Evolutionary conservation across 108 stramenopile genomes (phyloP), one percentile per base, ranked within the genome.

Genomic region (Nannochloropsis salina): DNA sequence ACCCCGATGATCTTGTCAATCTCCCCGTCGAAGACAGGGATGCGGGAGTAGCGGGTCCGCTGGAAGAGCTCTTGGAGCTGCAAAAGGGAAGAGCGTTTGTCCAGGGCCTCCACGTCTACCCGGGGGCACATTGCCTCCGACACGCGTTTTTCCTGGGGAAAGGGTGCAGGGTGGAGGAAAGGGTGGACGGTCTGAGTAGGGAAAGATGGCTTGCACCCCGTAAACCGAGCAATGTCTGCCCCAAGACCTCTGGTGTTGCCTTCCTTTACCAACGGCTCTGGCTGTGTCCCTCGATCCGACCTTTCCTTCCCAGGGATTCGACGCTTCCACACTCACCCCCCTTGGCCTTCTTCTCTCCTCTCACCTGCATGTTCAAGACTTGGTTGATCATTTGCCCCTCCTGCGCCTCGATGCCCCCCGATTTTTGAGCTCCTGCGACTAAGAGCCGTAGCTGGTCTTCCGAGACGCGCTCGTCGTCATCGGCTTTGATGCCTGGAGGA

Each of bases 371-470:
- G 84, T 97, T 96, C 45, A 98, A 86, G 12, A 98, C 98, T 31
- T 95, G 96, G 89, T 96, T 94, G 86, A 98, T 97, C 98, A 98
- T 98, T 85, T 94, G 95, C 82, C 95, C 96, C 88, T 98, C 96
- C 43, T 94, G 94, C 82, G 93, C 92, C 92, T 97, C 98, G 88
- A 98, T 97, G 12, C 96, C 95, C n/a, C 97, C 98, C 80, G 93
- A 92, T 84, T 95, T 95, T 51, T 95, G 86, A 21, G 96, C 98
- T 43, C 96, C 96, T 11, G 94, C 95, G 9, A 98, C 96, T 89
- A 98, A 96, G 80, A 96, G 90, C 21, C 98, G 91, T 84, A 98
- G 91, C 86, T 97, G 96, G 21, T 95, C 94, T 87, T 98, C 98
- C 20, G 94, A 93, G 43, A 98, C 96, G 42, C 92, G 41, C 12